A percentile compares a stretch with the other conserved stretches of the same genome.
Conservation (phyloP, 139 green algal species). For the Coelastrella sp. region DNA sequence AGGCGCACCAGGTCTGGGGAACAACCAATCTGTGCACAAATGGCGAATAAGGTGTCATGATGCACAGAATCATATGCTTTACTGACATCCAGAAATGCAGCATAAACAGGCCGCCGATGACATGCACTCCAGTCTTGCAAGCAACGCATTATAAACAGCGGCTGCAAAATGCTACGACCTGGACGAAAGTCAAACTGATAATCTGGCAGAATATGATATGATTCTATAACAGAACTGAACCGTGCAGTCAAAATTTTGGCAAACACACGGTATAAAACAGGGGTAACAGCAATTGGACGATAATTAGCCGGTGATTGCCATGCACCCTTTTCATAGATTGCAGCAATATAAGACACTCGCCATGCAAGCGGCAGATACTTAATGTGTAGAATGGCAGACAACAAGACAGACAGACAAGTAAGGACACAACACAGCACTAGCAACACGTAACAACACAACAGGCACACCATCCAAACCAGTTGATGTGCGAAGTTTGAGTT, state of each 20-base stretch:
- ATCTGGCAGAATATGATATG: not conserved
- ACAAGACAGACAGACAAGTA: not conserved
- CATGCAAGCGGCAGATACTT: not conserved
- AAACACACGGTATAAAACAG: not conserved
- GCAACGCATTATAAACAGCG: not conserved
- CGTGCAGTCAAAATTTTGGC: not conserved
- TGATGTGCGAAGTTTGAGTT: not conserved
- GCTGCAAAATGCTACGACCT: not conserved
- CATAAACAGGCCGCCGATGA: not conserved
- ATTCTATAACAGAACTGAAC: not conserved
- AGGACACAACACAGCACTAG: constrained; percentile 3
- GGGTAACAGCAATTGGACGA: not conserved
- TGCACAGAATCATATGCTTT: not conserved
- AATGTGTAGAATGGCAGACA: not conserved
- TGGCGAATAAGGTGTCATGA: no score
- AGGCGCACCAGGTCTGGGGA: no score
- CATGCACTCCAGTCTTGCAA: not conserved
- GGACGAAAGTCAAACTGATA: not conserved
- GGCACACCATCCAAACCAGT: not conserved
- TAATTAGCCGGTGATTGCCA: not conserved
- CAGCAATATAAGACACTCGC: not conserved
- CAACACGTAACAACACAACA: not conserved
- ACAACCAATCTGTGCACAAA: no score
- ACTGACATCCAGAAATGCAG: not conserved
- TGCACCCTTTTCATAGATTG: not conserved